Conservation (phyloP, 768 basidiomycete species). For the Trametes cingulata region DNA sequence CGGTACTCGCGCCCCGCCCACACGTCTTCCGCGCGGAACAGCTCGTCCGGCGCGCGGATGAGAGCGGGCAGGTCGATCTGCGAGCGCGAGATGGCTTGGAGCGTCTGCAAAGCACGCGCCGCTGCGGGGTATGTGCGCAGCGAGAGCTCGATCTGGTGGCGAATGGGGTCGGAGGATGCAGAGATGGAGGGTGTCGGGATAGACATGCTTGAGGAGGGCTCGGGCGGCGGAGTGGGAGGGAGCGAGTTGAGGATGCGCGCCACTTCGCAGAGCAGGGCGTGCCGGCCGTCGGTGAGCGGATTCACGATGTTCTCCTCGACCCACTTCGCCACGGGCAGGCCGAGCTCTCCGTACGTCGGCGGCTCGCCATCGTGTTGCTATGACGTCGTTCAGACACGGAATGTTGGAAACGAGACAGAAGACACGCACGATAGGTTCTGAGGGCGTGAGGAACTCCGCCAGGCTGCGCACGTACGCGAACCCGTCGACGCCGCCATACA, state of each 20-base stretch:
- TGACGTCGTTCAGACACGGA: not conserved
- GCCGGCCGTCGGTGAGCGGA: constrained; percentile 43
- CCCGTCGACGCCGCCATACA: constrained; percentile 79
- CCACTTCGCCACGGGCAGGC: constrained; percentile 40
- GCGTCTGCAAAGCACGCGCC: constrained; percentile 20
- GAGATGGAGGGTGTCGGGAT: not conserved
- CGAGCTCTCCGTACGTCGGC: constrained; percentile 25
- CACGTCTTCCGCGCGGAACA: constrained; percentile 39
- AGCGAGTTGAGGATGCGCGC: constrained; percentile 20
- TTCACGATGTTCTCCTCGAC: constrained; percentile 44
- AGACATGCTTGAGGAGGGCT: not conserved
- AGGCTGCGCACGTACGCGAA: constrained; percentile 75
- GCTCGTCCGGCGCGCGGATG: constrained; percentile 42
- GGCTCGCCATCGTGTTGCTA: constrained; percentile 17
- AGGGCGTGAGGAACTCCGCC: constrained; percentile 62
- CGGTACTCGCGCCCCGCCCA: constrained; percentile 35
- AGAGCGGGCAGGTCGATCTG: constrained; percentile 46
- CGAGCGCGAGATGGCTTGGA: constrained; percentile 21
- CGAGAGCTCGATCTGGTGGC: constrained; percentile 21
- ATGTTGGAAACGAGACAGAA: not conserved
- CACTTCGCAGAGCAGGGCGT: constrained; percentile 37
- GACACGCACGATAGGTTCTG: constrained; percentile 23
- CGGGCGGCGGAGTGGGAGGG: constrained; percentile 6
- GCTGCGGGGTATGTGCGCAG: constrained; percentile 24
- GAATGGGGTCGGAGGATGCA: constrained; percentile 15